Conservation (phyloP, 139 green algal genomes). For the Tetraselmis chui region DNA sequence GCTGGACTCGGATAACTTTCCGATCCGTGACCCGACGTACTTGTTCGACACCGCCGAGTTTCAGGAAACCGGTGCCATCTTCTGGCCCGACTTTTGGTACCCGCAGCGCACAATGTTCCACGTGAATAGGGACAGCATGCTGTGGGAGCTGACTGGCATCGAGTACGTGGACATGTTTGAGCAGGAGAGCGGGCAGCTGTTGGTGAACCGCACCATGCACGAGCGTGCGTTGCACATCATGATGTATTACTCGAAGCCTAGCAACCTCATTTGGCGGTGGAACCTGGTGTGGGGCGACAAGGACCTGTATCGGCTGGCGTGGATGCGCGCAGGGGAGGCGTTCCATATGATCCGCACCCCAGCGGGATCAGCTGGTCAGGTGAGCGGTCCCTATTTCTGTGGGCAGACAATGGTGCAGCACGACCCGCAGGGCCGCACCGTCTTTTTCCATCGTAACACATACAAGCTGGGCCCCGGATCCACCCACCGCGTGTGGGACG, state of each 20-base stretch:
- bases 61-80: conserved; percentile 7
- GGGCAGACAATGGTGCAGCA: not conserved
- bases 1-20: conserved; percentile 17
- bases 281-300: not conserved
- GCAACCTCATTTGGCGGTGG: not conserved
- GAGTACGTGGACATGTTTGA: not conserved
- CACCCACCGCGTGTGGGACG: not conserved
- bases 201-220: not conserved
- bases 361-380: too few relatives aligned
- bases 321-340: not conserved
- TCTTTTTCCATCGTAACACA: not conserved
- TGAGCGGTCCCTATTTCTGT: not conserved
- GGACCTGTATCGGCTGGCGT: not conserved
- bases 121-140: not conserved
- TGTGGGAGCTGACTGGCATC: not conserved
- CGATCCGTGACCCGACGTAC: conserved; percentile 4
- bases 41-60: conserved; percentile 14
- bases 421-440: not conserved
- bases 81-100: conserved; percentile 21
- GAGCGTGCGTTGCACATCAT: not conserved
- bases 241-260: not conserved
- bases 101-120: not conserved
- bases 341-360: not conserved
- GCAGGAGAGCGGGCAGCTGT: conserved; percentile 8
- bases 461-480: not conserved